These are phyloP conservation scores for Favolaschia claudopus DNA, from an alignment of 768 basidiomycete species.

Conservation along the genomic window DNA sequence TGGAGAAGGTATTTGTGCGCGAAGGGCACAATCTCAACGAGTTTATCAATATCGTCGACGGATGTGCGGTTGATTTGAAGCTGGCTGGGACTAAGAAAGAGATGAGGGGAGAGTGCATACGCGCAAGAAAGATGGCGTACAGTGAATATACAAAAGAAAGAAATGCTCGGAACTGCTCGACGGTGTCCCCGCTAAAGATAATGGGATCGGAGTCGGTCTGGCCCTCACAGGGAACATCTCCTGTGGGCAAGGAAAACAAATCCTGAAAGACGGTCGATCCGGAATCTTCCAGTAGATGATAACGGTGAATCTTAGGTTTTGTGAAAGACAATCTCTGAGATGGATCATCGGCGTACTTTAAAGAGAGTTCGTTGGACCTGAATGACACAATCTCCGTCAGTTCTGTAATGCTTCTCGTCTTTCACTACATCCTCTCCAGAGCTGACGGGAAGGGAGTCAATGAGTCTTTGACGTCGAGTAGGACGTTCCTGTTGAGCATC, in stretches of 20 bases:
- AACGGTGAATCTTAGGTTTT: conserved; percentile 11
- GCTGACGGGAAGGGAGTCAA: background rate
- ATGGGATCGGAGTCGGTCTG: background rate
- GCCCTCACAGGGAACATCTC: background rate
- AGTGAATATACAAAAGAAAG: conserved; percentile 5
- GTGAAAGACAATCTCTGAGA: too few species aligned
- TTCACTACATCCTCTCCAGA: too few species aligned
- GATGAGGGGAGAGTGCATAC: background rate
- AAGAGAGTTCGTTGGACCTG: conserved; percentile 3
- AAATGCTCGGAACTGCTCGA: conserved; percentile 5
- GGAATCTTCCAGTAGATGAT: conserved; percentile 6
- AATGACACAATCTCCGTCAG: conserved; percentile 9
- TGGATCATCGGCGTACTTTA: background rate
- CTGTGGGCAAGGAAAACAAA: conserved; percentile 8
- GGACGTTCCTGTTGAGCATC: background rate
- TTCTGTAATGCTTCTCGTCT: conserved; percentile 12
- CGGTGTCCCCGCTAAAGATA: conserved; percentile 1
- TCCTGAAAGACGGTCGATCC: background rate
- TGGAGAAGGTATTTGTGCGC: conserved; percentile 16
- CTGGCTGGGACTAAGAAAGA: background rate
- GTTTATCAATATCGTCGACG: conserved; percentile 1
- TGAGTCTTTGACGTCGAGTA: background rate
- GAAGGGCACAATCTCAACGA: background rate
- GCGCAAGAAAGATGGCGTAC: background rate
- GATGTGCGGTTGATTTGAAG: conserved; percentile 15